Evolutionary conservation across 306 rosid genomes (phyloP), one percentile per base, ranked within the genome.

Genomic region (Vicia faba): DNA sequence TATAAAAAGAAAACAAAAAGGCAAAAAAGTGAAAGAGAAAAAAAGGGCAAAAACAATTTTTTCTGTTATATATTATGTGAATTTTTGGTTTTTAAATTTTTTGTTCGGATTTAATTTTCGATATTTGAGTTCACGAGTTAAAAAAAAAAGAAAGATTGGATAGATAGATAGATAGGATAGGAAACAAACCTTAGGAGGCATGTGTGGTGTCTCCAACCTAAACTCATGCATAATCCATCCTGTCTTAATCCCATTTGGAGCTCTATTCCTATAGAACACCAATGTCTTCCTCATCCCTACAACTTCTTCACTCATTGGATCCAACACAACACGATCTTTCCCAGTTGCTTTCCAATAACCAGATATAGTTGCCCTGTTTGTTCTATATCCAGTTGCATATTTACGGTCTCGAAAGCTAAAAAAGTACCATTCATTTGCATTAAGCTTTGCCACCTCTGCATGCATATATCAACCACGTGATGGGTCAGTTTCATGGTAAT

Each of bases 171-270:
- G 31, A 28, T 28, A 28, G 2, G 38, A 71, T 61, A 64, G 23
- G 1, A 65, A 65, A 58, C 26, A 10, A 4, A 93, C 99, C 99
- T 95, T 95, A 31, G 99, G 99, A 40, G 96, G 97, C 92, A 87
- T 84, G 43, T 91, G 97, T 70, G 95, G 97, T 78, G 97, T 87
- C 85, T 95, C 97, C 61, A 95, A 72, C 13, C 99, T 91, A 66
- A 91, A 95, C 79, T 95, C 99, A 54, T 95, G 99, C 99, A 95
- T 95, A 61, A 93, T 93, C 99, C 99, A 93, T 1, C 92, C 99
- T 0, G 96, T 88, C 85, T 93, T 93, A 73, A 90, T 79, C 8
- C 99, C 99, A 77, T 88, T 93, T 0, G 99, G 99, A 74, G 99
- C 99, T 69, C 99, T 83, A 66, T 93, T 88, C 66, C 74, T 63